phyloP scores from a whole-genome alignment of 2,329 filamentous ascomycete species.

The Microcyclospora pomicola region DNA sequence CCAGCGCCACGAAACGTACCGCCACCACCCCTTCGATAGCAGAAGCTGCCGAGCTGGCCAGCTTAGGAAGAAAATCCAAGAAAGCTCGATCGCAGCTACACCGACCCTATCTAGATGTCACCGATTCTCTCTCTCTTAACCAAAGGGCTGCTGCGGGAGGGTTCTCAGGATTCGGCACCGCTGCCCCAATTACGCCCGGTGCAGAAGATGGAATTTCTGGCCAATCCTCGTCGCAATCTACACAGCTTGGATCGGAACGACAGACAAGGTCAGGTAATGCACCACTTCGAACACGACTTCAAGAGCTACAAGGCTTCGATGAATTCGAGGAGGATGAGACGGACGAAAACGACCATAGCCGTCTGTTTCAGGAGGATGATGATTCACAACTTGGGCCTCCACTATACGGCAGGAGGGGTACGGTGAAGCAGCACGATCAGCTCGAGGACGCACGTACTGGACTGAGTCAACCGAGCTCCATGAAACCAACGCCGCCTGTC shows the following conservation, averaged over 20 bases:
- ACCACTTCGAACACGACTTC: constrained; percentile 15
- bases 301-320: constrained; percentile 15
- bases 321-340: constrained; percentile 10
- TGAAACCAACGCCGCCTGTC: constrained; percentile 58
- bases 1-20: constrained; percentile 28
- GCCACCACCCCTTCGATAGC: constrained; percentile 40
- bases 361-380: constrained; percentile 17
- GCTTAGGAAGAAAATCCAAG: constrained; percentile 36
- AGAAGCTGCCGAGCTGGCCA: constrained; percentile 38
- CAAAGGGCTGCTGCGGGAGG: constrained; percentile 12
- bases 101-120: constrained; percentile 15
- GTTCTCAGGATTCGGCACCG: constrained; percentile 8
- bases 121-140: constrained; percentile 16
- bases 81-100: constrained; percentile 30
- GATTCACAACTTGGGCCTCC: constrained; percentile 13
- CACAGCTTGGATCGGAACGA: too few species aligned
- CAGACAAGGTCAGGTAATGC: background rate
- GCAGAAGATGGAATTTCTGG: constrained; percentile 14
- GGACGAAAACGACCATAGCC: constrained; percentile 14
- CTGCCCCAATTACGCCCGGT: constrained; percentile 22
- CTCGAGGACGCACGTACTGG: constrained; percentile 7
- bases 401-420: constrained; percentile 11
- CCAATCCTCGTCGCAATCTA: background rate
- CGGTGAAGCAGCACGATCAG: constrained; percentile 7
- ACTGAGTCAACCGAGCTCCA: constrained; percentile 3